Evolutionary conservation across 495 filamentous ascomycete genomes (phyloP).

Genomic region (Penicillium roqueforti): DNA sequence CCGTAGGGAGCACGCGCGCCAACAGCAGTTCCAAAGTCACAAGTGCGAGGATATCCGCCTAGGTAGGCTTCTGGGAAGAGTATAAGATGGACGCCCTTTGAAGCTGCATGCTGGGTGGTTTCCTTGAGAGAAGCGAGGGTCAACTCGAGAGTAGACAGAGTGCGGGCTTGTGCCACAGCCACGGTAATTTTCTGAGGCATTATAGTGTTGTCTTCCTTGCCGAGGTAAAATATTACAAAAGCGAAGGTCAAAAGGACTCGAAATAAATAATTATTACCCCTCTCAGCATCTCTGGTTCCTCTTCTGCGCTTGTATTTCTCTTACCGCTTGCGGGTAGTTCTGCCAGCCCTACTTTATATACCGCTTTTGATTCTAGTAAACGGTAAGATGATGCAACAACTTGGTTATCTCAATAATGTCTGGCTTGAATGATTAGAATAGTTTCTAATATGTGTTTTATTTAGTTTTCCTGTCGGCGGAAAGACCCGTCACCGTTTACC

Average conservation of each 20-base stretch:
- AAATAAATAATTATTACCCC: not conserved
- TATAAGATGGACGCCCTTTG: conserved; percentile 60
- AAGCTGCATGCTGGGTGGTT: conserved; percentile 37
- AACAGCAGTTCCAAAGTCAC: conserved; percentile 68
- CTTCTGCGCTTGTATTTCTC: too few species aligned
- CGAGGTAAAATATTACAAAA: not conserved
- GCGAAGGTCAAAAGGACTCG: not conserved
- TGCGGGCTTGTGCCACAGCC: conserved; percentile 57
- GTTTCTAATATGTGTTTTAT: too few species aligned
- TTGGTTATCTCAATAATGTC: too few species aligned
- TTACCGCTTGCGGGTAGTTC: too few species aligned
- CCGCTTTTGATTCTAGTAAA: too few species aligned
- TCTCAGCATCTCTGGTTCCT: too few species aligned
- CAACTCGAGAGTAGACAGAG: conserved; percentile 56
- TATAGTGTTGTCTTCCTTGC: not conserved
- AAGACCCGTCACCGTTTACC: too few species aligned
- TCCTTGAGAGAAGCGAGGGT: conserved; percentile 65
- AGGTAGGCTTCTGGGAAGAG: conserved; percentile 93
- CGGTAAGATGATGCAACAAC: too few species aligned
- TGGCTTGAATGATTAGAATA: too few species aligned
- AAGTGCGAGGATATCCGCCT: conserved; percentile 85
- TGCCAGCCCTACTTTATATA: too few species aligned
- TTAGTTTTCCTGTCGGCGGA: too few species aligned
- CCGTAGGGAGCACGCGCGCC: conserved; percentile 64
- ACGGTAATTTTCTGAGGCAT: conserved; percentile 58